Percentiles rank a stretch among this genome's conserved stretches.
phyloP scores from a whole-genome alignment of 441 rosid species.

The Sinapis alba region DNA sequence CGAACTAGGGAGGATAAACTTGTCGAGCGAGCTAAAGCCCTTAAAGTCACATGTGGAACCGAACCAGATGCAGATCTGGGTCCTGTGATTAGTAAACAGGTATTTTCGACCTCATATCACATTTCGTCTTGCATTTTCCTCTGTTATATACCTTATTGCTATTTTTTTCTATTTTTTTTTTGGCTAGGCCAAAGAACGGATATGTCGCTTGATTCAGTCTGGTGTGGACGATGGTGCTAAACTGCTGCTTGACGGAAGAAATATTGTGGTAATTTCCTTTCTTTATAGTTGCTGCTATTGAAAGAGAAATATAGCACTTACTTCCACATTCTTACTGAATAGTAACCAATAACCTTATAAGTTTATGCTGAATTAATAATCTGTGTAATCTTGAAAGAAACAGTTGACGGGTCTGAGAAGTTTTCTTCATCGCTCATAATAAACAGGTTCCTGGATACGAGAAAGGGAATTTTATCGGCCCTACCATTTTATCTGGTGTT shows the following conservation, averaged over 20 bases:
- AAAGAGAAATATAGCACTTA: not conserved
- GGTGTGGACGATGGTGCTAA: conserved; percentile 82
- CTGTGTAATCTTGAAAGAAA: conserved; percentile 4
- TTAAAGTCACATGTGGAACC: conserved; percentile 83
- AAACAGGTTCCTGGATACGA: conserved; percentile 88
- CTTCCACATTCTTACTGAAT: not conserved
- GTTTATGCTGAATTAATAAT: not conserved
- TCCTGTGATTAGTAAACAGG: conserved; percentile 90
- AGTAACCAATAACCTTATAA: not conserved
- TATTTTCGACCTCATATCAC: conserved; percentile 15
- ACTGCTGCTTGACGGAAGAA: conserved; percentile 84
- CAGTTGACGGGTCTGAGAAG: not conserved
- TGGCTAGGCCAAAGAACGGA: conserved; percentile 84
- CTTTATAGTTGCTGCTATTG: not conserved
- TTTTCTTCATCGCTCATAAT: conserved; percentile 11
- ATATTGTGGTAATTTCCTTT: conserved; percentile 57
- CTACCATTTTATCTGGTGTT: conserved; percentile 83
- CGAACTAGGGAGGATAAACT: conserved; percentile 74
- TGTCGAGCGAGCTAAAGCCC: conserved; percentile 72
- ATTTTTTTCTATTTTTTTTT: conserved; percentile 13
- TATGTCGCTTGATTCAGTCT: conserved; percentile 70
- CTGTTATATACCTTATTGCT: conserved; percentile 11
- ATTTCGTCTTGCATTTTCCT: not conserved
- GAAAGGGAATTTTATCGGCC: conserved; percentile 88
- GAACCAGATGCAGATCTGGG: conserved; percentile 89